These are phyloP conservation scores for Camellia lanceoleosa DNA, from an alignment of 148 eudicot genomes.

Conservation along the genomic window DNA sequence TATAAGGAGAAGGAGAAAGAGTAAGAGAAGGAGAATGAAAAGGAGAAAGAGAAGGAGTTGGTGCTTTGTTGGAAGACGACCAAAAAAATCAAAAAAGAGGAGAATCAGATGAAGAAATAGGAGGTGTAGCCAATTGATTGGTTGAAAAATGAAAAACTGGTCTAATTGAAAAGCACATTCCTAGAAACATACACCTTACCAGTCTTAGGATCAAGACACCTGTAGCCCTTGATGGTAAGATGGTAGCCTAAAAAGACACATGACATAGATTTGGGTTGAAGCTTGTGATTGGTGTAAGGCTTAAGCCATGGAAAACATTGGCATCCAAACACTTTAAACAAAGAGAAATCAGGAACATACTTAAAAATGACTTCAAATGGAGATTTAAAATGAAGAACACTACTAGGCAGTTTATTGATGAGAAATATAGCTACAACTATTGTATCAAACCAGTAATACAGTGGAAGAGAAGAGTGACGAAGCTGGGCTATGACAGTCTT, in stretches of 20 bases:
- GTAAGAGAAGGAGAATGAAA: no score
- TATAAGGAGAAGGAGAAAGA: no score
- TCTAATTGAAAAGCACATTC: background rate
- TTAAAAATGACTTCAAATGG: background rate
- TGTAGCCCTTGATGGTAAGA: background rate
- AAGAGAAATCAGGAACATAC: background rate
- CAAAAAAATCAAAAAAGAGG: no score
- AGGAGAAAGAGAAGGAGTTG: no score
- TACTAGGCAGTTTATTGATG: background rate
- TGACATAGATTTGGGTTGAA: no score
- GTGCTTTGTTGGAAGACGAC: no score
- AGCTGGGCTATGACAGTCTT: background rate
- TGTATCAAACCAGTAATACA: background rate
- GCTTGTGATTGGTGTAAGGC: background rate
- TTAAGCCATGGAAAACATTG: background rate
- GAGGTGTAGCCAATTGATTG: no score
- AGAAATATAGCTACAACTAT: background rate
- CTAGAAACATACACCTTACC: background rate
- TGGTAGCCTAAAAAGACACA: background rate
- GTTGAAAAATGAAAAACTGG: background rate
- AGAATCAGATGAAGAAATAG: no score
- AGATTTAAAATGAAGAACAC: background rate
- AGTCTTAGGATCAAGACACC: background rate
- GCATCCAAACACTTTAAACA: background rate
- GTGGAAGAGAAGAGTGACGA: background rate